Evolutionary conservation across 2,329 filamentous ascomycete species (phyloP), one percentile per base, ranked within the genome.

Genomic region (Westerdykella aurantiaca): DNA sequence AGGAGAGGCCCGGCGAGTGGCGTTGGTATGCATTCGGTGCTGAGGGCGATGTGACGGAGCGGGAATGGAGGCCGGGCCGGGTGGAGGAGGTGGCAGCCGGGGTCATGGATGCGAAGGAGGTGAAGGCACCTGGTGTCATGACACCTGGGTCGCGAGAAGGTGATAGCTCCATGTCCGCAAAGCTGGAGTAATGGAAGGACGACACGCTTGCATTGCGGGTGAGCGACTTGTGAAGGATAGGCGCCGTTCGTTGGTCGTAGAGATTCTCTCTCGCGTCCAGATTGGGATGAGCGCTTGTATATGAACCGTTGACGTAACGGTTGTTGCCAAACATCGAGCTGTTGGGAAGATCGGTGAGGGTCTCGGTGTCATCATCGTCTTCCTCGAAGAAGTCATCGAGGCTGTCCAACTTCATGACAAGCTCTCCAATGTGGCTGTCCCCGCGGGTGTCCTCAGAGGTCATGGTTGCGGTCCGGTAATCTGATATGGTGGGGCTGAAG

Each of bases 241-340:
- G 91, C 10, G 93, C 75, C 6, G 93, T 94, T 61, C 95, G 88
- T 64, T 95, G 88, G 57, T 96, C 90, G 66, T 97, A 96, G 0
- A 96, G 71, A 61, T 88, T 83, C 17, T 90, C 87, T 10, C 83
- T 85, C 1, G 83, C 82, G 52, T 93, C 85, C 41, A 82, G 82
- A 9, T 53, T 50, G 29, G 54, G 50, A 12, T 55, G 57, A 13
- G 49, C 38, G 33, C 17, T 35, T 16, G 21, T 14, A 46, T 61
- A 65, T 5, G 58, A 47, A 4, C 57, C 52, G 16, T 55, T 58
- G 16, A 44, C 51, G 21, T 60, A 63, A 6, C 61, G 63, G 22
- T 42, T 47, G 14, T 41, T 46, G 16, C 58, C 55, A 17, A 59
- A 61, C 29, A 55, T 60, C 18, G 56, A 56, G 51, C 60, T 67